Evolutionary conservation across 2,329 filamentous ascomycete genomes (phyloP).

Genomic region (Diatrype stigma): DNA sequence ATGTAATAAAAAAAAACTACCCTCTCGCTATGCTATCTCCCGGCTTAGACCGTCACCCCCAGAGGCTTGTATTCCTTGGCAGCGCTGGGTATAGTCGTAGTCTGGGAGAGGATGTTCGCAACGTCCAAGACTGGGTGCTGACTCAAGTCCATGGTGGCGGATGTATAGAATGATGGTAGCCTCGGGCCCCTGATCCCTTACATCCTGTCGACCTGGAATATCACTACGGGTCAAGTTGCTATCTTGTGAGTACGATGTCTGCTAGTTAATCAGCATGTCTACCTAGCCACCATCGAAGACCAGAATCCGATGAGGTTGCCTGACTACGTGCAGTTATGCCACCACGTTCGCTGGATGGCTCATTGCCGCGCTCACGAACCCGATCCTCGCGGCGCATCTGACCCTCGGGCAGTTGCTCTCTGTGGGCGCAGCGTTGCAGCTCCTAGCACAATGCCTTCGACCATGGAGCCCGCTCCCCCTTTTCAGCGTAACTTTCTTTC

Average conservation of each 20-base stretch:
- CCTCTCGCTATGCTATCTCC: no score
- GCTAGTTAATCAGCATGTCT: no score
- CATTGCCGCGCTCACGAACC: constrained; percentile 52
- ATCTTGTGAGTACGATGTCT: constrained; percentile 19
- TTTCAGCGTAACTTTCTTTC: constrained; percentile 54
- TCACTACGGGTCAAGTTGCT: constrained; percentile 26
- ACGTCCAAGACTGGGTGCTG: no score
- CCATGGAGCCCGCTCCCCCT: constrained; percentile 54
- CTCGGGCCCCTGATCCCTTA: constrained; percentile 61
- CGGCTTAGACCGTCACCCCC: no score
- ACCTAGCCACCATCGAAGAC: no score
- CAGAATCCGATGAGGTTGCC: neutral
- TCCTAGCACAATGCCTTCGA: constrained; percentile 49
- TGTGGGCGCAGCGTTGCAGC: constrained; percentile 52
- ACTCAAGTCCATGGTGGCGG: no score
- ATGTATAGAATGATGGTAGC: constrained; percentile 56
- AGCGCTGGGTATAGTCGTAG: no score
- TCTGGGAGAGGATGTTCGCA: no score
- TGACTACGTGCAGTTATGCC: constrained; percentile 38
- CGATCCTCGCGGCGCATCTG: constrained; percentile 46
- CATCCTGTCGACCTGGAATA: constrained; percentile 51
- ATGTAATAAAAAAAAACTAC: no score
- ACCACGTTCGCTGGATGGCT: constrained; percentile 59
- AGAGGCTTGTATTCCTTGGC: no score
- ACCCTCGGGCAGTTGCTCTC: constrained; percentile 53